These are phyloP conservation scores for Bisporella sp. DNA, from an alignment of 2,329 filamentous ascomycete species.

Conservation along the genomic window DNA sequence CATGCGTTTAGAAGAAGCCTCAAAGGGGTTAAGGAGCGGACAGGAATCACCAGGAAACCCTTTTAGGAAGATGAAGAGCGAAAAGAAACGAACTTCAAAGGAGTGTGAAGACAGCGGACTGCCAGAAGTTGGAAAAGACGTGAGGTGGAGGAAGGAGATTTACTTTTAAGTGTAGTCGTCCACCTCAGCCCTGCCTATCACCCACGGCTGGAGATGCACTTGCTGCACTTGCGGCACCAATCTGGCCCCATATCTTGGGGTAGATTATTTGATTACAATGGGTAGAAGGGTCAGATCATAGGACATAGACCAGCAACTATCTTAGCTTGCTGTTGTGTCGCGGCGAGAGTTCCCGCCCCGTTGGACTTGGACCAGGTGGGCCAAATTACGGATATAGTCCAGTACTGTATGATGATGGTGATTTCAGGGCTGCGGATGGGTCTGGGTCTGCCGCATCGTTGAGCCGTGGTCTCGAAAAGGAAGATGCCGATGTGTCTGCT, in stretches of 20 bases:
- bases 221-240: too few relatives aligned
- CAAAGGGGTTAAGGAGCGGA: constrained; percentile 20
- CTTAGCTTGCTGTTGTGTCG: too few relatives aligned
- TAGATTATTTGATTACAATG: neutral
- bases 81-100: constrained; percentile 5
- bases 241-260: too few relatives aligned
- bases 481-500: too few relatives aligned
- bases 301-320: neutral
- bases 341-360: too few relatives aligned
- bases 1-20: too few relatives aligned
- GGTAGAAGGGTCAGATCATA: neutral
- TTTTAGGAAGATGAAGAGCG: constrained; percentile 2
- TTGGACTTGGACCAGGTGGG: too few relatives aligned
- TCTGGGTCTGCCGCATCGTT: too few relatives aligned
- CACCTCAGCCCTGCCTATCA: constrained; percentile 11
- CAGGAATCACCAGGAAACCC: constrained; percentile 27
- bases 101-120: constrained; percentile 3
- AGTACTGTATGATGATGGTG: too few relatives aligned
- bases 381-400: too few relatives aligned
- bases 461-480: too few relatives aligned
- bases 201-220: neutral
- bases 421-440: too few relatives aligned
- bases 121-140: constrained; percentile 4
- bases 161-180: neutral
- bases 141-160: neutral